A percentile compares a stretch with the other conserved stretches of the same genome.
These are phyloP conservation scores for Cyanidioschyzon merolae DNA, from an alignment of 23 red algal species.

Conservation along the genomic window DNA sequence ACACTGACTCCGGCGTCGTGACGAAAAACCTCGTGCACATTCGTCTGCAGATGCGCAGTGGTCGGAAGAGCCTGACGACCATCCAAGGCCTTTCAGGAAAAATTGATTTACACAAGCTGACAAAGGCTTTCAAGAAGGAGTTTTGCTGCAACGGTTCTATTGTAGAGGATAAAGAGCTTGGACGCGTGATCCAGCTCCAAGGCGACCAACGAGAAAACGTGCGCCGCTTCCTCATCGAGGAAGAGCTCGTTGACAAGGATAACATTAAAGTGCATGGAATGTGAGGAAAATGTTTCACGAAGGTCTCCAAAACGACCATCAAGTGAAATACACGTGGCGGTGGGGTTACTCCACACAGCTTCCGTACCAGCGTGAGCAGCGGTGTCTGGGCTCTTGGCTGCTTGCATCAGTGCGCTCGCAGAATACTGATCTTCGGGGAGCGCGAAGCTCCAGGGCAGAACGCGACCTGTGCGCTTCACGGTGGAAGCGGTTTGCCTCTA, in stretches of 20 bases:
- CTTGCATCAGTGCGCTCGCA: no score
- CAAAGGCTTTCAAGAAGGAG: slow-evolving; percentile 99
- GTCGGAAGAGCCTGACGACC: slow-evolving; percentile 93
- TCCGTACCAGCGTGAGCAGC: no score
- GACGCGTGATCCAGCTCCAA: slow-evolving; percentile 93
- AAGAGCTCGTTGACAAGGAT: slow-evolving; percentile 87
- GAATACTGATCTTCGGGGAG: no score
- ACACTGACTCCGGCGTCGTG: slow-evolving; percentile 72
- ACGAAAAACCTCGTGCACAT: slow-evolving; percentile 95
- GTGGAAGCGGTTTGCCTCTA: no score
- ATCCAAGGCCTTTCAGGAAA: slow-evolving; percentile 92
- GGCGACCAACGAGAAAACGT: slow-evolving; percentile 99
- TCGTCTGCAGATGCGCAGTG: slow-evolving; percentile 92
- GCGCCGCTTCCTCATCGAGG: slow-evolving; percentile 71
- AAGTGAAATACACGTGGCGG: no score
- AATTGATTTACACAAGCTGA: slow-evolving; percentile 89
- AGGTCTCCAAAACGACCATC: no score
- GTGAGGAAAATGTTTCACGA: no score
- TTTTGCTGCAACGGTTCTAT: slow-evolving; percentile 99
- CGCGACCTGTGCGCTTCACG: no score
- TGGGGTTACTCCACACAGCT: no score
- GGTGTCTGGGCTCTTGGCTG: no score
- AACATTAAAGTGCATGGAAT: slow-evolving; percentile 99
- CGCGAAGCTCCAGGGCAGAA: no score
- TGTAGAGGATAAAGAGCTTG: slow-evolving; percentile 88